phyloP scores from a whole-genome alignment of 768 basidiomycete genomes.

The Mycena chlorophos region DNA sequence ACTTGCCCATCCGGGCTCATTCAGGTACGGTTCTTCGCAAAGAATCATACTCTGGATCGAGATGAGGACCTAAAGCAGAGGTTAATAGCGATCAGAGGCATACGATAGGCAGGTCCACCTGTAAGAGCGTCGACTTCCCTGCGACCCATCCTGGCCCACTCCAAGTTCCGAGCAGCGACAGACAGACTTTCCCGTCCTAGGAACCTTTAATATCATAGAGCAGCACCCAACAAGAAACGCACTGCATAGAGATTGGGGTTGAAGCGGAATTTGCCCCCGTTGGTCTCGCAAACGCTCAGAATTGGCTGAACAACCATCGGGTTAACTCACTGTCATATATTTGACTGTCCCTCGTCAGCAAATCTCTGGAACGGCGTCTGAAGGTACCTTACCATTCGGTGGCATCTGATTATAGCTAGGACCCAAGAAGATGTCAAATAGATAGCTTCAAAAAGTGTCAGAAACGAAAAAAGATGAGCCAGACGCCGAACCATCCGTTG shows the following conservation, averaged over 20 bases:
- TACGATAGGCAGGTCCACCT: too few species aligned
- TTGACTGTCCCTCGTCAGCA: slow-evolving; percentile 34
- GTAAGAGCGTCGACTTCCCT: slow-evolving; percentile 86
- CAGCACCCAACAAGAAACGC: too few species aligned
- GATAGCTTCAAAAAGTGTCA: slow-evolving; percentile 39
- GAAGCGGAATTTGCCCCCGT: slow-evolving; percentile 86
- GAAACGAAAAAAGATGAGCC: neutral
- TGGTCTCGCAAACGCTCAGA: slow-evolving; percentile 51
- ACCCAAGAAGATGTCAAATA: slow-evolving; percentile 94
- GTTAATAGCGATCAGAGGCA: too few species aligned
- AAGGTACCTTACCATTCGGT: slow-evolving; percentile 41
- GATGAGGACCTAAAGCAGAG: slow-evolving; percentile 75
- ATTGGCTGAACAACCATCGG: neutral
- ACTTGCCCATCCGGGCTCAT: slow-evolving; percentile 87
- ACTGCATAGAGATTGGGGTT: slow-evolving; percentile 95
- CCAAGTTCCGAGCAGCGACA: slow-evolving; percentile 92
- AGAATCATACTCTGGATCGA: slow-evolving; percentile 97
- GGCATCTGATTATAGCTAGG: slow-evolving; percentile 87
- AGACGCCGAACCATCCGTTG: slow-evolving; percentile 83
- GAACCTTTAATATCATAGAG: too few species aligned
- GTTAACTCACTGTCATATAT: slow-evolving; percentile 55
- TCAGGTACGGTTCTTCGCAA: slow-evolving; percentile 90
- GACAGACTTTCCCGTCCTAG: slow-evolving; percentile 91
- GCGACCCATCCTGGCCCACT: slow-evolving; percentile 89
- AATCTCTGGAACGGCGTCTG: neutral